Conservation (phyloP, 768 basidiomycete species). For the Tulasnella sp. region DNA sequence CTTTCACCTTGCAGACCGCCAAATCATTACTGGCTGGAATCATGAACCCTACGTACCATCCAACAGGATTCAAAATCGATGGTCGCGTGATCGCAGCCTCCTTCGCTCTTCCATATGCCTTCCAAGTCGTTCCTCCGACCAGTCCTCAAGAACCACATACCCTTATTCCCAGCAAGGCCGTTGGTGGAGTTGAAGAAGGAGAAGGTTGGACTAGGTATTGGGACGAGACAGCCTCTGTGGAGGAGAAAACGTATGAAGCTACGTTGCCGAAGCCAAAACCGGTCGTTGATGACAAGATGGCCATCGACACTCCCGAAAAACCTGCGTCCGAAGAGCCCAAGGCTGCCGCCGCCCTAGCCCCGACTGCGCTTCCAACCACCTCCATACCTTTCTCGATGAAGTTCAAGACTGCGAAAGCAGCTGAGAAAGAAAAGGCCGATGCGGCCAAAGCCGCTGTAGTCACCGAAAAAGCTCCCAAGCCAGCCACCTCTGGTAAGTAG, state of each 20-base stretch:
- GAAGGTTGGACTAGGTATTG: conserved; percentile 77
- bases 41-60: conserved; percentile 85
- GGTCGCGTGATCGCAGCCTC: conserved; percentile 88
- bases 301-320: conserved; percentile 57
- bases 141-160: conserved; percentile 78
- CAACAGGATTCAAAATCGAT: conserved; percentile 91
- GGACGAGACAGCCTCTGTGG: conserved; percentile 82
- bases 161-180: conserved; percentile 62
- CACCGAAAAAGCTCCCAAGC: neutral
- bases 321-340: neutral
- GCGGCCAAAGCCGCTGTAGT: neutral
- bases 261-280: conserved; percentile 55
- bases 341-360: neutral
- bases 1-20: conserved; percentile 63
- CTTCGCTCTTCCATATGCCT: conserved; percentile 90
- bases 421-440: conserved; percentile 16
- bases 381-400: conserved; percentile 32
- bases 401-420: conserved; percentile 31
- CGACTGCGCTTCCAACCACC: conserved; percentile 30
- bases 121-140: conserved; percentile 77
- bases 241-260: conserved; percentile 78
- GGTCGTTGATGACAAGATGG: conserved; percentile 58
- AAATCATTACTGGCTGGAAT: conserved; percentile 78
- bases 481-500: neutral
- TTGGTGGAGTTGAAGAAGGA: conserved; percentile 71